Percentiles rank a stretch among this genome's conserved stretches.
Conservation (phyloP, 768 basidiomycete species). For the Agrocybe chaxingu region DNA sequence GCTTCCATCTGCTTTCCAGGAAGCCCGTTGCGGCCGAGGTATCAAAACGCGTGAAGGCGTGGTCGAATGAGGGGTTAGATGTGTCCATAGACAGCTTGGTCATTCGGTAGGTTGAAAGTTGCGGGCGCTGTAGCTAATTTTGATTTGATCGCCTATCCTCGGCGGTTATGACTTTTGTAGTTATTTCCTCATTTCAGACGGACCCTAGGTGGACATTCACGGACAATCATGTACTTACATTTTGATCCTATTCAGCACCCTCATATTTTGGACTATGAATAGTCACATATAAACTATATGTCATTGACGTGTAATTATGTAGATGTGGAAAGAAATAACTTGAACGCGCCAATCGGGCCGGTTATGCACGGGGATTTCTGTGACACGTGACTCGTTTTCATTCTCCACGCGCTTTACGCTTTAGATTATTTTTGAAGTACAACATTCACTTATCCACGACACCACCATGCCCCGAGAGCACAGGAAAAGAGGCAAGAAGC, state of each 20-base stretch:
- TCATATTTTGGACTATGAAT: too few relatives aligned
- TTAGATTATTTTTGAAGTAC: background rate
- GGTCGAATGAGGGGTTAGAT: constrained; percentile 26
- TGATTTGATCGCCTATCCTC: too few relatives aligned
- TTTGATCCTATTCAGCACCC: too few relatives aligned
- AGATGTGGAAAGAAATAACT: too few relatives aligned
- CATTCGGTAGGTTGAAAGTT: constrained; percentile 13
- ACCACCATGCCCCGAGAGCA: constrained; percentile 66
- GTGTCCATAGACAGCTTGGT: constrained; percentile 20
- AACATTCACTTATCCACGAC: background rate
- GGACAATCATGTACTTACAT: too few relatives aligned
- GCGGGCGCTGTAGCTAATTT: background rate
- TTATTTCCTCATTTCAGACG: too few relatives aligned
- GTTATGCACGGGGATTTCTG: too few relatives aligned
- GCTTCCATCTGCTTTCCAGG: constrained; percentile 27
- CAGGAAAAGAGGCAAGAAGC: constrained; percentile 74
- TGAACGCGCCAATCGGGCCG: too few relatives aligned
- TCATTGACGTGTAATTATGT: too few relatives aligned
- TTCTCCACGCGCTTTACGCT: background rate
- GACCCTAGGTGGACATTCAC: too few relatives aligned
- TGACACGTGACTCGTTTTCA: background rate
- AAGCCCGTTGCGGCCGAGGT: constrained; percentile 20
- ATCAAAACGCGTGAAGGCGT: constrained; percentile 14
- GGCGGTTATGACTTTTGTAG: too few relatives aligned
- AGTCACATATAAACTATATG: too few relatives aligned